A percentile compares a stretch with the other conserved stretches of the same genome.
Evolutionary conservation across 1,284 basidiomycete genomes (phyloP).

Genomic region (Trametes versicolor): DNA sequence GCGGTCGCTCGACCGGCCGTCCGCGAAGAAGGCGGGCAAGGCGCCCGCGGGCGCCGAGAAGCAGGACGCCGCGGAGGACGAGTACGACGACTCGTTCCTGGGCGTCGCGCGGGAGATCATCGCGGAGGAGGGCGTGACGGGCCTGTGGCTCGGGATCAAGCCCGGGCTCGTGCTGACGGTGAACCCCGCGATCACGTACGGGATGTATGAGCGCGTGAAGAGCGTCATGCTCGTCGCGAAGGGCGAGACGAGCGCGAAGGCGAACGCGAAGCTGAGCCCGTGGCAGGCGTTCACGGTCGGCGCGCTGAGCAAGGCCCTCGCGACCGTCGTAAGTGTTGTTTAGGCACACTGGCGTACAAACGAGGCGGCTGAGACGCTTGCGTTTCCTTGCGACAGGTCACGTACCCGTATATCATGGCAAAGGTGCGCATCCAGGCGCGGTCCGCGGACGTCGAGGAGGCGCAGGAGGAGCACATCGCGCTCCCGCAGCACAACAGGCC

Average conservation of each 20-base stretch:
- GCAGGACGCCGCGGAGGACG: constrained; percentile 38
- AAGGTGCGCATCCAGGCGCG: constrained; percentile 97
- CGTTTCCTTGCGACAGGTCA: too few species aligned
- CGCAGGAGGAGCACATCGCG: constrained; percentile 50
- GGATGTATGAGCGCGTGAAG: constrained; percentile 94
- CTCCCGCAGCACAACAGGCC: constrained; percentile 50
- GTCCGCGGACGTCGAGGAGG: constrained; percentile 63
- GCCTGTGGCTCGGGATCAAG: constrained; percentile 94
- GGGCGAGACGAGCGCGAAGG: constrained; percentile 49
- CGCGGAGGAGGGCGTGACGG: constrained; percentile 90
- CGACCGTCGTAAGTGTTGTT: constrained; percentile 81
- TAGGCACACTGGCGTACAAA: neutral
- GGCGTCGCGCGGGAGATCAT: constrained; percentile 89
- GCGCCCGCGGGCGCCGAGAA: constrained; percentile 28
- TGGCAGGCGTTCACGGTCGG: constrained; percentile 89
- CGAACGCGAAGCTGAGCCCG: constrained; percentile 74
- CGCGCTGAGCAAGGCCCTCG: constrained; percentile 95
- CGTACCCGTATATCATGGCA: constrained; percentile 95
- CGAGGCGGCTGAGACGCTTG: too few species aligned
- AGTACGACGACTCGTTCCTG: constrained; percentile 74
- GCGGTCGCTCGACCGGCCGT: constrained; percentile 42
- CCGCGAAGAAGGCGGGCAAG: constrained; percentile 18
- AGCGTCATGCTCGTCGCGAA: constrained; percentile 66
- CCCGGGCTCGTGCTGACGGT: constrained; percentile 94
- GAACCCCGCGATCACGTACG: constrained; percentile 99